Evolutionary conservation across 805 yeast genomes (phyloP), one percentile per base, ranked within the genome.

Genomic region (Ogataea philodendri): DNA sequence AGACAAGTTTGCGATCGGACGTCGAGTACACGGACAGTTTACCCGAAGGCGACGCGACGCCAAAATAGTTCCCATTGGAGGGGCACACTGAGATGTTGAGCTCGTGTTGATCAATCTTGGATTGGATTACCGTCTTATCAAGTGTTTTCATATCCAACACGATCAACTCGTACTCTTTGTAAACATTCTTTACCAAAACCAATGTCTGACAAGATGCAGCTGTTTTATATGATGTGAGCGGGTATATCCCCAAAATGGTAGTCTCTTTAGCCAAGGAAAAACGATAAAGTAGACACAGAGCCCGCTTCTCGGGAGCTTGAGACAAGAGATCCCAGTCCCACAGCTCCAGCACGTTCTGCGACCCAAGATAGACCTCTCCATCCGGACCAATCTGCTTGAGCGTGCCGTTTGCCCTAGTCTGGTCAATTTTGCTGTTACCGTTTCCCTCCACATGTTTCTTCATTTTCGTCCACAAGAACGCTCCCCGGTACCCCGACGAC

Each of bases 271-370:
- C n/a, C n/a, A n/a, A n/a, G n/a, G n/a, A n/a, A n/a, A n/a, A n/a
- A n/a, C n/a, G n/a, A n/a, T n/a, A n/a, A n/a, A n/a, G n/a, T n/a
- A n/a, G n/a, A n/a, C n/a, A n/a, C n/a, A n/a, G n/a, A n/a, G n/a
- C n/a, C n/a, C n/a, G n/a, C n/a, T n/a, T n/a, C n/a, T n/a, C n/a
- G n/a, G n/a, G n/a, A n/a, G n/a, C n/a, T n/a, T n/a, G n/a, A n/a
- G n/a, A n/a, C n/a, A n/a, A n/a, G n/a, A n/a, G n/a, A n/a, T n/a
- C 23, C 71, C 71, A 65, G 36, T 65, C 70, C 69, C 69, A 67
- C 6, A 66, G 54, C 32, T 65, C 64, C 10, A 67, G 47, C 1
- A 47, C 24, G 34, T 54, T 48, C 3, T 46, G 46, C 30, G 46
- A 56, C 0, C 52, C 59, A 2, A 60, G 22, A 14, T 65, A 45